Base-by-base conservation (phyloP, 352 stramenopile species). In the Peronospora destructor region DNA sequence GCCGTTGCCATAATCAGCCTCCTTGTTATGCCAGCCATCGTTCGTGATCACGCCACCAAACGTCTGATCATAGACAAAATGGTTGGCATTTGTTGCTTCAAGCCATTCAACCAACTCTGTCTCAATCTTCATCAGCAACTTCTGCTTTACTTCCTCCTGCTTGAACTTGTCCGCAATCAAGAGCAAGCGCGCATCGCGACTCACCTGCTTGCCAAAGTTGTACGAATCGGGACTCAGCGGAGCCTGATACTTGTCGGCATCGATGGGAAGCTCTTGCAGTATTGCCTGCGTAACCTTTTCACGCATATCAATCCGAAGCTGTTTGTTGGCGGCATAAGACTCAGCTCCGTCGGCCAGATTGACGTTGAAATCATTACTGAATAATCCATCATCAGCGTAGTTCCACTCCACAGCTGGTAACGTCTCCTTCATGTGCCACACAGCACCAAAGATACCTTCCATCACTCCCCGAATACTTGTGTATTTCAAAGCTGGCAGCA, bases 11-110 rank as follows among this genome's bases (percentile, higher is more conserved):
- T 76, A 91, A 54, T 91, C 81, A 4, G 76, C 74, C 6, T 56
- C 65, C 14, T 71, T 46, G 49, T 83, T 59, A 8, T 53, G 57
- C 32, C 81, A 59, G 36, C 92, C 95, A 66, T 96, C 78, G 17
- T 68, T 80, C 8, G 88, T 95, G 17, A 97, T 79, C 14, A 98
- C 42, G 33, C 91, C 91, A 39, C 94, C 94, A 62, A 91, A 96
- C 8, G 83, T 95, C 40, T 85, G 66, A 60, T 98, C 94, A 68
- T 96, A 98, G 19, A 97, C 59, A 5, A 98, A 68, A 12, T 73
- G 53, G 45, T 91, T 66, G 7, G 59, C 40, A 53, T 95, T 91
- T 19, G 61, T 65, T 7, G 35, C 64, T 26, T 75, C 60, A 16
- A 93, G 59, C 82, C 84, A 94, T 11, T 66, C 58, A 11, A 50